Base-by-base conservation (phyloP, 495 filamentous ascomycete genomes). In the Aspergillus indologenus region DNA sequence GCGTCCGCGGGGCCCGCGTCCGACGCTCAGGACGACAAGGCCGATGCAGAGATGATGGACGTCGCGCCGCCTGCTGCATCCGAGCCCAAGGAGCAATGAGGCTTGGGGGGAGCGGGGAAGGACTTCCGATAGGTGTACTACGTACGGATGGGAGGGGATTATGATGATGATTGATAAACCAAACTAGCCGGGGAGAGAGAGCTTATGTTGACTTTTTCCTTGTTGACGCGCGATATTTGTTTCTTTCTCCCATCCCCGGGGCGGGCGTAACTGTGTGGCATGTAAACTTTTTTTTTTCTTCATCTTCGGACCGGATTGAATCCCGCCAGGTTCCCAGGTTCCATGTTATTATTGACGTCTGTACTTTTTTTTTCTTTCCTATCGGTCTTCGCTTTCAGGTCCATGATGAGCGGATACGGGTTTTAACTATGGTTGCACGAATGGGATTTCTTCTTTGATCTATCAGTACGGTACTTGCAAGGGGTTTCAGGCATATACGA, bases 1-100 rank as follows among this genome's bases (percentile, higher is more conserved):
- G 65, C 58, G 18, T 22, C 60, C 5, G 57, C 54, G 12, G 64
- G 24, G 1, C 42, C 65, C 3, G 48, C 45, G 14, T 56, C 60
- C 7, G 59, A 69, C 2, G 61, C 60, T 44, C 56, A 62, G 40
- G 54, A 60, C 5, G 60, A 67, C 29, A 60, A 62, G 44, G 66
- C 62, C 5, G 74, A 79, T 52, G 66, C 69, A 9, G 74, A 76
- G 19, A 79, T 77, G 76, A 58, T 65, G 0, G 74, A 77, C 42
- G 69, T 64, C 14, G 71, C 69, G 56, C 61, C 67, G 45, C 43
- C 24, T 20, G 56, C 24, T 17, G 56, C 54, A 8, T 51, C 60
- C 1, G 62, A 62, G 53, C 9, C 60, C 19, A 60, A 55, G 26
- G 59, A 66, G 54, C 40, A 59, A 20, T 63, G 48, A 52, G 3